Conservation (phyloP, 2,329 filamentous ascomycete species). For the Malbranchea cinnamomea region DNA sequence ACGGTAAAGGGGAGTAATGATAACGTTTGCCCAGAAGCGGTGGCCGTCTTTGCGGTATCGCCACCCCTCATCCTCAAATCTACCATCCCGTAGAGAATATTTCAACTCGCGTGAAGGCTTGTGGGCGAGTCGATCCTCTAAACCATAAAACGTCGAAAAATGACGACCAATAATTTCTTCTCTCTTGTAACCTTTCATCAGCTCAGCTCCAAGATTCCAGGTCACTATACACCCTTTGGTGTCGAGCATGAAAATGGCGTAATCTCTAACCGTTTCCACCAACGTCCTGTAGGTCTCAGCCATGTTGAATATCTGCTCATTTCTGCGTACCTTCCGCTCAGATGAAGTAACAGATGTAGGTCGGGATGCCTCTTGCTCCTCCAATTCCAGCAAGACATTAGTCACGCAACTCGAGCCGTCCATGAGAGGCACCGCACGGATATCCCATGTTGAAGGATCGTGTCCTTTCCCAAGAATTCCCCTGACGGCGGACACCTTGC, state of each 20-base stretch:
- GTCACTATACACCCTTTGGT: conserved; percentile 40
- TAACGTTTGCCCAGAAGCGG: conserved; percentile 46
- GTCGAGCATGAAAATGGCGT: conserved; percentile 49
- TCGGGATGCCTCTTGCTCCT: too few species aligned
- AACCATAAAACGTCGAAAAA: conserved; percentile 42
- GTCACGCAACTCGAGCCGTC: too few species aligned
- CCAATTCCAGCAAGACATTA: too few species aligned
- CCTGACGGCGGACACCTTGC: too few species aligned
- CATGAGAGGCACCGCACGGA: too few species aligned
- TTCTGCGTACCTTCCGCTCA: too few species aligned
- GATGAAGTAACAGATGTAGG: too few species aligned
- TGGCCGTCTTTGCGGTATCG: conserved; percentile 43
- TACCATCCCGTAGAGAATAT: conserved; percentile 39
- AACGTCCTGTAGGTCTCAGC: conserved; percentile 46
- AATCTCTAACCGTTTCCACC: conserved; percentile 46
- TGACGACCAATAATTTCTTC: conserved; percentile 43
- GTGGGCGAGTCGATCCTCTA: conserved; percentile 33
- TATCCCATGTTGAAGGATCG: too few species aligned
- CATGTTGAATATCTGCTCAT: too few species aligned
- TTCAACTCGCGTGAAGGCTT: conserved; percentile 40
- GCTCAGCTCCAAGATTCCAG: conserved; percentile 42
- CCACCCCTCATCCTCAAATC: conserved; percentile 46
- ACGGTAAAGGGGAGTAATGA: conserved; percentile 42
- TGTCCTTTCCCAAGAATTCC: too few species aligned
- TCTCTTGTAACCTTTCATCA: conserved; percentile 40